Conservation (phyloP, 2,329 filamentous ascomycete genomes). For the Moelleriella libera region DNA sequence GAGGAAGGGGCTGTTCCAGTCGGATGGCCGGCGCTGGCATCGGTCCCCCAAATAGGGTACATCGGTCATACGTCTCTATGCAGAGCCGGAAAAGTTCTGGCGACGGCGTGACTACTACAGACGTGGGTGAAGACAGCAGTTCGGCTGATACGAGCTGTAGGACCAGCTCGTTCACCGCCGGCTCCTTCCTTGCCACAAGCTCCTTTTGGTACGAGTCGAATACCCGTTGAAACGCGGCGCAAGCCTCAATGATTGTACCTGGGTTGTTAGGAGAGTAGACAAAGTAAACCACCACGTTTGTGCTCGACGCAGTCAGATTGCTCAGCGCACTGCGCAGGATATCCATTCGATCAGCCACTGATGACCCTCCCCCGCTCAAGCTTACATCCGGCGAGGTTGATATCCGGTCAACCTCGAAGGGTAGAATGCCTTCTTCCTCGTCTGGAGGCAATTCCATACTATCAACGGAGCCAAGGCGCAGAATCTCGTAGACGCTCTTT, state of each 20-base stretch:
- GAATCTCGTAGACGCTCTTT: conserved; percentile 57
- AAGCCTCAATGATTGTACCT: conserved; percentile 53
- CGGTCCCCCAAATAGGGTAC: conserved; percentile 40
- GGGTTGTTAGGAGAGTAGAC: conserved; percentile 53
- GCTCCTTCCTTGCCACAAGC: conserved; percentile 24
- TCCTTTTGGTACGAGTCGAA: conserved; percentile 43
- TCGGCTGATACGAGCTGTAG: conserved; percentile 61
- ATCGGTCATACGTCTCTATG: conserved; percentile 67
- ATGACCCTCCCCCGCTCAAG: conserved; percentile 27
- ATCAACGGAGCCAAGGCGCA: conserved; percentile 56
- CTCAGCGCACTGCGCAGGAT: conserved; percentile 31
- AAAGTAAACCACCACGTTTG: conserved; percentile 64
- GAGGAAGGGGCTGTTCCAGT: conserved; percentile 55
- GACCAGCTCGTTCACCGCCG: conserved; percentile 49
- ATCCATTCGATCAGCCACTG: conserved; percentile 32
- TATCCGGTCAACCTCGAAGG: conserved; percentile 33
- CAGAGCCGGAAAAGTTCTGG: conserved; percentile 48
- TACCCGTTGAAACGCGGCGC: conserved; percentile 58
- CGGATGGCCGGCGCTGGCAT: conserved; percentile 57
- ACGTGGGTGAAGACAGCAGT: conserved; percentile 48
- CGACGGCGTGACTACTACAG: conserved; percentile 47
- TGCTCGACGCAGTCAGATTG: conserved; percentile 25
- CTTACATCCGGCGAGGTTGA: conserved; percentile 25
- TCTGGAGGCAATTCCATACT: conserved; percentile 27
- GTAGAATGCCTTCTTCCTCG: conserved; percentile 29